Evolutionary conservation across 2,329 filamentous ascomycete species (phyloP), one percentile per base, ranked within the genome.

Genomic region (Lachnellula hyalina): DNA sequence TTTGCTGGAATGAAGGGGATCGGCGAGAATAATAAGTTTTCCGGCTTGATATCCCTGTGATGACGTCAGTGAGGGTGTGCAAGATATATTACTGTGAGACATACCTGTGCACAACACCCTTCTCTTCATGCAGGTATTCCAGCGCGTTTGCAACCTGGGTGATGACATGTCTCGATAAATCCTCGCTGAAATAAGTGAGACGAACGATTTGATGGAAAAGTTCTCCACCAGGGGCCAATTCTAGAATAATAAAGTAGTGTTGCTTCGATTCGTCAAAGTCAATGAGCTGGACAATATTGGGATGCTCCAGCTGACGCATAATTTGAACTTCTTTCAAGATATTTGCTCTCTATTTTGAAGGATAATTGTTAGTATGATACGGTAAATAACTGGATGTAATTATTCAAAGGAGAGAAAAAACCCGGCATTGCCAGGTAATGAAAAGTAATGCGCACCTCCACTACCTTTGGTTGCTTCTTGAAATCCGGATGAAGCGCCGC

Each of bases 241-340:
- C 94, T 41, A 99, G 83, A 44, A 99, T 85, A 64, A 99, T 96
- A 75, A 95, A 99, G 74, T 97, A 97, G 71, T 96, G 96, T 71
- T 97, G 91, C 55, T 83, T 82, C 1, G 92, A 95, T 73, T 99
- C 94, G 60, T 88, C 88, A 69, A 97, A 97, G 67, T 96, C 90
- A 66, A 97, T 81, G 55, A 99, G 83, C 70, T 90, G 93, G 72
- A 96, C 85, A 58, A 99, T 94, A 70, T 97, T 97, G 59, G 93
- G 92, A 65, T 99, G 94, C 62, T 97, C 91, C 47, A 99, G 80
- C 67, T 95, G 89, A 61, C 92, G 90, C 93, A 99, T 99, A 65
- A 99, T 99, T 68, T 96, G 90, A 14, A 99, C 94, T 73, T 99
- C 94, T 75, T 99, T 99, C 58, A 99, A 77, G 62, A 99, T 97